Evolutionary conservation across 1,284 basidiomycete species (phyloP), one percentile per base, ranked within the genome.

Genomic region (Cystobasidiaceae sp.): DNA sequence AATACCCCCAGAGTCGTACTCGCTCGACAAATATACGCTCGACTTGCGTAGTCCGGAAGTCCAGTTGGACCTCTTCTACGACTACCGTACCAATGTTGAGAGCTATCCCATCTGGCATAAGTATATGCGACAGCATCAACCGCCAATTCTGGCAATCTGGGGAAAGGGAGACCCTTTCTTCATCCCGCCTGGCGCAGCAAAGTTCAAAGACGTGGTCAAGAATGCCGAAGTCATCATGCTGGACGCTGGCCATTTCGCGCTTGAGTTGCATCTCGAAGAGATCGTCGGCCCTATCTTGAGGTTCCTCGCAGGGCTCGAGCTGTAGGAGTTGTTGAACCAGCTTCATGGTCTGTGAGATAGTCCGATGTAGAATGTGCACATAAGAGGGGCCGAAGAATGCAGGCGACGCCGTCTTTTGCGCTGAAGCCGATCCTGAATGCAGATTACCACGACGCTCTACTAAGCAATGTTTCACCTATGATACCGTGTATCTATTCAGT

Each of bases 91-190:
- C 59, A 83, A 83, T 70, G 71, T 81, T 52, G 62, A 51, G 32
- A 68, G 79, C 15, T 82, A 82, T 69, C 80, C 81, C 1, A 43
- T 70, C 21, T 81, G 80, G 74, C 81, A 82, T 9, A 69, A 76
- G 59, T 83, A 79, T 64, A 75, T 83, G 67, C 73, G 77, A 15
- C 67, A 75, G 43, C 71, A 74, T 67, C 71, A 78, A 60, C 77
- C 79, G 9, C 79, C 79, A 1, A 66, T 81, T 25, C 75, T 83
- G 0, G 81, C 78, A 0, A 74, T 82, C 3, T 82, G 82, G 82
- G 82, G 81, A 4, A 78, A 76, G 69, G 76, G 79, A 58, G 82
- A 83, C 68, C 54, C 65, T 4, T 75, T 80, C 64, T 82, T 83
- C 74, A 66, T 79, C n/a, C 75, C 77, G 4, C 66, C 77, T 0